Conservation (phyloP, 139 green algal genomes). For the Eudorina sp. region DNA sequence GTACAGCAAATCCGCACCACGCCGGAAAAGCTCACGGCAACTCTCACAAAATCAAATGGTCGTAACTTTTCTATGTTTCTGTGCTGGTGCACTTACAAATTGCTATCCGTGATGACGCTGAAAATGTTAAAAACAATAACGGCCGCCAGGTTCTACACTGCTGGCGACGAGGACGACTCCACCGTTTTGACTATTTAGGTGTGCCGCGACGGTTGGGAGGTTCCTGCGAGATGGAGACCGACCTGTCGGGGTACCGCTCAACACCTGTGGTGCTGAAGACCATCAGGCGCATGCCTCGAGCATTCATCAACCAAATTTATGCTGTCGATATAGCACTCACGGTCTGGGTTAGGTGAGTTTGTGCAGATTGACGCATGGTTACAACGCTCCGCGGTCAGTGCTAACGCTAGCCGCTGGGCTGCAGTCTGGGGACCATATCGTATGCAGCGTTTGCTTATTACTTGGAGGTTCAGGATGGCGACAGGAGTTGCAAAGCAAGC, state of each 20-base stretch:
- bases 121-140: too few species aligned
- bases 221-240: neutral
- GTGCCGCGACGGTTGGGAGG: neutral
- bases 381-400: too few species aligned
- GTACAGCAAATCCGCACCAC: too few species aligned
- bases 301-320: slow-evolving; percentile 10
- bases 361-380: too few species aligned
- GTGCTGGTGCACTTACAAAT: too few species aligned
- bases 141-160: too few species aligned
- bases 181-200: neutral
- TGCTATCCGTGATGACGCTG: too few species aligned
- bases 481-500: neutral
- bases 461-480: neutral
- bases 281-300: slow-evolving; percentile 9
- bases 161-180: neutral
- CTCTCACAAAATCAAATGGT: too few species aligned
- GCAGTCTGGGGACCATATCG: slow-evolving; percentile 9
- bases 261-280: slow-evolving; percentile 13
- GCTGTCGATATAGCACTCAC: neutral
- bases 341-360: slow-evolving; percentile 9
- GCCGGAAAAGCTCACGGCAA: too few species aligned
- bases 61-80: too few species aligned
- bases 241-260: neutral
- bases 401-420: too few species aligned
- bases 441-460: neutral